A percentile compares a stretch with the other conserved stretches of the same genome.
Evolutionary conservation across 1,284 basidiomycete species (phyloP).

Genomic region (Boletellus deceptivus): DNA sequence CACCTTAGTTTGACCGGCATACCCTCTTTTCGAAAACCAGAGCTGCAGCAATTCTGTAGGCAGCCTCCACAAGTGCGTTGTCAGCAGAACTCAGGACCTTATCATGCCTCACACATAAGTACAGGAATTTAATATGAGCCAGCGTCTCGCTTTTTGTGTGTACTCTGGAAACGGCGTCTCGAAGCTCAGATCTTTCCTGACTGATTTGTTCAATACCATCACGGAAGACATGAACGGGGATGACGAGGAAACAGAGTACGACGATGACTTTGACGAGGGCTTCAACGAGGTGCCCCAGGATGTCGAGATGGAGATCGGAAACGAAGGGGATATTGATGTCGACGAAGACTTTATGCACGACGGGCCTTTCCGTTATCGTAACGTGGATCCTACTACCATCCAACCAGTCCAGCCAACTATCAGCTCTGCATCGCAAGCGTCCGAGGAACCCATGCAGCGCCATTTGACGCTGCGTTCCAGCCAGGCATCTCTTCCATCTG

Average conservation of each 20-base stretch:
- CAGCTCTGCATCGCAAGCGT: slow-evolving; percentile 15
- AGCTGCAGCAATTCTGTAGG: slow-evolving; percentile 90
- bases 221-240: slow-evolving; percentile 61
- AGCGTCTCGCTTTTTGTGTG: slow-evolving; percentile 94
- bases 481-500: slow-evolving; percentile 12
- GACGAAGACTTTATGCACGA: slow-evolving; percentile 39
- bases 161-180: slow-evolving; percentile 92
- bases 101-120: slow-evolving; percentile 4
- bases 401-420: slow-evolving; percentile 32
- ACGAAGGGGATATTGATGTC: slow-evolving; percentile 41
- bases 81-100: background rate
- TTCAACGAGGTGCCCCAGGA: slow-evolving; percentile 51
- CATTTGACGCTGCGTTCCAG: slow-evolving; percentile 27
- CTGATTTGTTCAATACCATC: slow-evolving; percentile 68
- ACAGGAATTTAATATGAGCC: slow-evolving; percentile 92
- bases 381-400: slow-evolving; percentile 11
- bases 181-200: slow-evolving; percentile 79
- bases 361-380: slow-evolving; percentile 27
- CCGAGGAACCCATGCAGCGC: slow-evolving; percentile 35
- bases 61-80: slow-evolving; percentile 76
- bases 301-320: slow-evolving; percentile 50
- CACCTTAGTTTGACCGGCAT: slow-evolving; percentile 98
- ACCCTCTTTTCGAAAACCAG: slow-evolving; percentile 81
- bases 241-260: slow-evolving; percentile 72
- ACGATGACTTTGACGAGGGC: slow-evolving; percentile 60